Percentiles rank a stretch among this genome's conserved stretches.
These are phyloP conservation scores for Teratosphaeria gauchensis DNA, from an alignment of 2,329 filamentous ascomycete genomes.

Conservation along the genomic window DNA sequence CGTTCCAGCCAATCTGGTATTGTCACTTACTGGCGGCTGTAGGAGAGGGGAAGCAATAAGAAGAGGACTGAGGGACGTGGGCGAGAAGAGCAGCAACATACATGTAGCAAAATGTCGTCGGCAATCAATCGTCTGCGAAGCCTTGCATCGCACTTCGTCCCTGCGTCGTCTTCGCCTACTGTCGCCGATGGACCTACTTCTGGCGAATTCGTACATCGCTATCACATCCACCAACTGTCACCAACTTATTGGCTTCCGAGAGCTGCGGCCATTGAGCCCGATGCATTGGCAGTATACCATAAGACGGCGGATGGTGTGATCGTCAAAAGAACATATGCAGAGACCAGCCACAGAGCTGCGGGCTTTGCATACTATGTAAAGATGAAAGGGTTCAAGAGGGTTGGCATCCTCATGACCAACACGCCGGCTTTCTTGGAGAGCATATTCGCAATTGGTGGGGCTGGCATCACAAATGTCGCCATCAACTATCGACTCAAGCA, in stretches of 20 bases:
- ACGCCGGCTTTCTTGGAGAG: slow-evolving; percentile 89
- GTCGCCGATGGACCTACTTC: slow-evolving; percentile 7
- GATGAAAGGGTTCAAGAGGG: slow-evolving; percentile 61
- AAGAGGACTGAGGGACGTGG: background rate
- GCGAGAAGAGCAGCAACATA: background rate
- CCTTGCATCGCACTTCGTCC: slow-evolving; percentile 36
- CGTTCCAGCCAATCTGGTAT: background rate
- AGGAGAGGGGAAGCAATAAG: background rate
- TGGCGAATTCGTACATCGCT: slow-evolving; percentile 29
- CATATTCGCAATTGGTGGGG: slow-evolving; percentile 78
- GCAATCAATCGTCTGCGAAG: slow-evolving; percentile 51
- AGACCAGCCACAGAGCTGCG: slow-evolving; percentile 75
- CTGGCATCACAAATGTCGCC: slow-evolving; percentile 66
- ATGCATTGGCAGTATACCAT: slow-evolving; percentile 71
- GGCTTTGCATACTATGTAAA: slow-evolving; percentile 82
- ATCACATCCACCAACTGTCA: slow-evolving; percentile 67
- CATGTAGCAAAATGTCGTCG: slow-evolving; percentile 47
- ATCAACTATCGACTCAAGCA: slow-evolving; percentile 67
- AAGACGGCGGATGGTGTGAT: slow-evolving; percentile 66
- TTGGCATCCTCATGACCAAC: slow-evolving; percentile 83
- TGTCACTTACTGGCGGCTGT: background rate
- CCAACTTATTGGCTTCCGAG: slow-evolving; percentile 81
- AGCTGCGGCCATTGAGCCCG: slow-evolving; percentile 77
- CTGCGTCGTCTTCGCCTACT: slow-evolving; percentile 21
- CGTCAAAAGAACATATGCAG: slow-evolving; percentile 66